phyloP scores from a whole-genome alignment of 2,329 filamentous ascomycete genomes.

The Hirsutella minnesotensis region DNA sequence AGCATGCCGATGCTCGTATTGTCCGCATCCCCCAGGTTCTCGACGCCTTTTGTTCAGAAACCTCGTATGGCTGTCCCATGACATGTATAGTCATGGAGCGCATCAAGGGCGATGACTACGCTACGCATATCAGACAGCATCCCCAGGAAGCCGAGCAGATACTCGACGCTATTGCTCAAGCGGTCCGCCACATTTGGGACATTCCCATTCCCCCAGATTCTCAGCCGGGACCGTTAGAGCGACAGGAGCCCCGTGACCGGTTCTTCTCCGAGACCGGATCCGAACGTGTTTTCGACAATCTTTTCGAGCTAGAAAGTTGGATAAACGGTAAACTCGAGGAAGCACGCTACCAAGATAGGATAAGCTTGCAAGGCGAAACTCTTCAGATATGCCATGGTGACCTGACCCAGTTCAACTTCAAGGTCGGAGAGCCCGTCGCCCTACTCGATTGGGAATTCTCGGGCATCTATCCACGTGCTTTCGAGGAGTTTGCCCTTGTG shows the following conservation, averaged over 20 bases:
- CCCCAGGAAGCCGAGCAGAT: neutral
- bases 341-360: neutral
- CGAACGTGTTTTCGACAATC: neutral
- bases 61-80: neutral
- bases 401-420: slow-evolving; percentile 4
- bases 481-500: slow-evolving; percentile 3
- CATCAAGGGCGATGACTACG: slow-evolving; percentile 2
- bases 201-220: slow-evolving; percentile 3
- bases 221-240: slow-evolving; percentile 1
- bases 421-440: slow-evolving; percentile 3
- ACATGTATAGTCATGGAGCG: slow-evolving; percentile 5
- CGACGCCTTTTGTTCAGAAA: slow-evolving; percentile 1
- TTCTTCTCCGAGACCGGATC: slow-evolving; percentile 4
- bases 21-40: slow-evolving; percentile 2
- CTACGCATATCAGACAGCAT: neutral
- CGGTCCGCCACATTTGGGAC: slow-evolving; percentile 3
- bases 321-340: slow-evolving; percentile 1
- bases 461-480: slow-evolving; percentile 3
- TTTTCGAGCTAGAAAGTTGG: slow-evolving; percentile 2
- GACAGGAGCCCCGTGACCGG: slow-evolving; percentile 1
- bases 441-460: slow-evolving; percentile 4
- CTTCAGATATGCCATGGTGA: slow-evolving; percentile 4
- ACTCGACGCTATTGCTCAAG: slow-evolving; percentile 1
- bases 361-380: slow-evolving; percentile 3
- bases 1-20: too few relatives aligned